Evolutionary conservation across 2,329 filamentous ascomycete species (phyloP), one percentile per base, ranked within the genome.

Genomic region (Neocucurbitaria cava): DNA sequence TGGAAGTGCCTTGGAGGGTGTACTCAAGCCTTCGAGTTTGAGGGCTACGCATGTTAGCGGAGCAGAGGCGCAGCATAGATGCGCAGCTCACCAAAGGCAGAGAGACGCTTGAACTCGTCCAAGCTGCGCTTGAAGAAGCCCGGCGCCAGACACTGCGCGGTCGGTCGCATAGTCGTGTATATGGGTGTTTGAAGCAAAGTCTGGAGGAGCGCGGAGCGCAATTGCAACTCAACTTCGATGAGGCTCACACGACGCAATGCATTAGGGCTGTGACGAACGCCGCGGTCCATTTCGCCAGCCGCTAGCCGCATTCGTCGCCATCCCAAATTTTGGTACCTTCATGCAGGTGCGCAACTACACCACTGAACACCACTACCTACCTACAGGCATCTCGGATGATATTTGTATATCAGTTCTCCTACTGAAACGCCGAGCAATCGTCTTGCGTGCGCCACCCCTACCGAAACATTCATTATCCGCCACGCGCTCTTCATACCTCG

Each of bases 1-100:
- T 6, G 83, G 79, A 54, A 85, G 85, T 1, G 90, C 87, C 21
- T 84, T 85, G 1, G 81, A 82, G 21, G 89, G 85, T 23, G 83
- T 83, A 62, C 85, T 87, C 66, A 92, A 81, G 45, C 84, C 88
- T 76, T 93, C 89, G 64, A 89, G 81, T 47, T 84, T 89, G 61
- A 90, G 75, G 33, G 85, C 90, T 92, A 69, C 46, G 56, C 41
- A 47, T 46, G 65, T 77, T 49, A 70, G 59, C 55, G 47, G 54
- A 49, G 71, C 48, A 47, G 49, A 52, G 49, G 77, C 69, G 35
- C 46, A 53, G 36, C 17, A 35, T 35, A 24, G 5, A 10, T 10
- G 77, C 64, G 56, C 17, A 30, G 54, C 58, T 61, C 71, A 86
- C 84, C 83, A 55, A 84, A 81, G 58, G 72, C 79, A 40, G 85